Percentiles rank a stretch among this genome's conserved stretches.
Evolutionary conservation across 441 rosid species (phyloP).

Genomic region (Pelargonium citronellum): DNA sequence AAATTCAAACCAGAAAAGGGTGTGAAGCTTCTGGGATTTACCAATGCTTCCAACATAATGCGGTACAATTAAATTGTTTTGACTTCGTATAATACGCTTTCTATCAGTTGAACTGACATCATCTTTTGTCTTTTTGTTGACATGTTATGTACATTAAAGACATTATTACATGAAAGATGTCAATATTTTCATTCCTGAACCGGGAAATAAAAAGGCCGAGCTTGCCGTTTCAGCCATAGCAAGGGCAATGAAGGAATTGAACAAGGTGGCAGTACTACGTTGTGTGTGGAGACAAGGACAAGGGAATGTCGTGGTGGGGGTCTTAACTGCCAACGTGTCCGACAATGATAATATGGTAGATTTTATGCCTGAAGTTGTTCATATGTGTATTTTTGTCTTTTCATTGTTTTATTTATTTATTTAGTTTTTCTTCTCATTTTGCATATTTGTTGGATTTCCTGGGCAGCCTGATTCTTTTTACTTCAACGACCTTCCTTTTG

Average conservation of each 20-base stretch:
- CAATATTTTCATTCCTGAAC: conserved; percentile 70
- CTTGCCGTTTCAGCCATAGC: conserved; percentile 79
- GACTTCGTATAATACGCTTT: conserved; percentile 11
- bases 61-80: conserved; percentile 38
- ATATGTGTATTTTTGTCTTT: conserved; percentile 8
- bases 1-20: conserved; percentile 86
- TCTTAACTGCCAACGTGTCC: conserved; percentile 71
- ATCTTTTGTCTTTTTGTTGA: conserved; percentile 19
- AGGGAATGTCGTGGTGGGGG: conserved; percentile 66
- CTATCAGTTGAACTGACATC: not conserved
- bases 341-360: conserved; percentile 58
- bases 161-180: conserved; percentile 94
- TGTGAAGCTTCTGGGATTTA: conserved; percentile 81
- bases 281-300: conserved; percentile 96
- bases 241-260: conserved; percentile 81
- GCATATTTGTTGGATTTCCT: conserved; percentile 14
- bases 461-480: conserved; percentile 85
- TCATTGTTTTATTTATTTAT: conserved; percentile 11
- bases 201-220: conserved; percentile 53
- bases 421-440: conserved; percentile 17
- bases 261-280: conserved; percentile 73
- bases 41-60: conserved; percentile 60
- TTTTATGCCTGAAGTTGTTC: conserved; percentile 21
- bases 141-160: conserved; percentile 37
- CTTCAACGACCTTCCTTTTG: conserved; percentile 81